phyloP scores from a whole-genome alignment of 1,284 basidiomycete species.

The Ustilago tritici region DNA sequence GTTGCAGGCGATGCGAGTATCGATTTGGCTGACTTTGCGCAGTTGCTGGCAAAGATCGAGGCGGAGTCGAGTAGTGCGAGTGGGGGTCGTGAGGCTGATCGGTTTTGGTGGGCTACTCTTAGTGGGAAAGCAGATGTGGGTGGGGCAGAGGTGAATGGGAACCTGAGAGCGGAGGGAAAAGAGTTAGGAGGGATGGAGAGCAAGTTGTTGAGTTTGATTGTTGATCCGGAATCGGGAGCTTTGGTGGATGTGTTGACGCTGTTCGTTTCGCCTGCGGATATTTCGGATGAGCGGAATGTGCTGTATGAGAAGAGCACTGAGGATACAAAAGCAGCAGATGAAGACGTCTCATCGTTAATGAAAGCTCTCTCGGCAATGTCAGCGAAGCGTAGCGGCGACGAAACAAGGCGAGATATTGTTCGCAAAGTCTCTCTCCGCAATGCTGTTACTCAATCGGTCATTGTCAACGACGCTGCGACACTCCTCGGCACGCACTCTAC shows the following conservation, averaged over 20 bases:
- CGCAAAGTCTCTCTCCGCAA: conserved; percentile 32
- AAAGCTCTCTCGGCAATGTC: conserved; percentile 30
- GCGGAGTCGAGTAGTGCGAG: conserved; percentile 7
- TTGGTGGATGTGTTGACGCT: conserved; percentile 43
- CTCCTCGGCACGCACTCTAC: conserved; percentile 12
- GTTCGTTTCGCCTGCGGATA: conserved; percentile 37
- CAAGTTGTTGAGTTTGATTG: conserved; percentile 32
- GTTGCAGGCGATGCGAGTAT: conserved; percentile 22
- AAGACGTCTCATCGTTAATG: conserved; percentile 1
- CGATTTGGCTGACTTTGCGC: conserved; percentile 32
- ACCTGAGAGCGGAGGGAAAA: conserved; percentile 12
- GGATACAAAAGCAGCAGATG: background rate
- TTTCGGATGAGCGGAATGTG: conserved; percentile 40
- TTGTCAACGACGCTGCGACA: conserved; percentile 23
- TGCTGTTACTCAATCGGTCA: conserved; percentile 32
- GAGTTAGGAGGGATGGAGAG: conserved; percentile 7
- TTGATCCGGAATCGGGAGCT: conserved; percentile 31
- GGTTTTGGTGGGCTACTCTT: conserved; percentile 41
- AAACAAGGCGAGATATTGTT: conserved; percentile 21
- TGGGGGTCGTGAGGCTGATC: conserved; percentile 18
- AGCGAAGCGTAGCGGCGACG: conserved; percentile 25
- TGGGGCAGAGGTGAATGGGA: background rate
- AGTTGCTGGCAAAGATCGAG: conserved; percentile 29
- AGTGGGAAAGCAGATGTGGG: conserved; percentile 9
- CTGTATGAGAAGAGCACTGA: conserved; percentile 30